Base-by-base conservation (phyloP, 208 protist genomes). In the Leishmania amazonensis region DNA sequence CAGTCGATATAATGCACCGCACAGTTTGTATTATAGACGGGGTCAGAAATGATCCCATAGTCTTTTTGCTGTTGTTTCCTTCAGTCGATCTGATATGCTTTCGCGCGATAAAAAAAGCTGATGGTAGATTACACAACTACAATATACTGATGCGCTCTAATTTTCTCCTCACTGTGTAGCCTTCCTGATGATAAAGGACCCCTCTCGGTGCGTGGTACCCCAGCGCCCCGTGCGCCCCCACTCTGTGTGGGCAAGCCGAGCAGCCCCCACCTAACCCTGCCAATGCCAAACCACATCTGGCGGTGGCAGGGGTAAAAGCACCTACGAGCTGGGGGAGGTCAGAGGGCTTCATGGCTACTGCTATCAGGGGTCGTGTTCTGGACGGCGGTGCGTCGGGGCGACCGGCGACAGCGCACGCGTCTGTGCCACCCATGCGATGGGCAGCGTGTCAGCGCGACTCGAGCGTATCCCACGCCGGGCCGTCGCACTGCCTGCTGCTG, bases 1-100 rank as follows among this genome's bases (percentile, higher is more conserved):
- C 71, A 83, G 75, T 74, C 74, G 47, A 45, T 78, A 28, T 85
- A 76, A 74, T 38, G 6, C 13, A 19, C 21, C 17, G 49, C 45
- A 28, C 72, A 42, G n/a, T 31, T 76, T 62, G n/a, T 62, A 62
- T 76, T 45, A 9, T 62, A 62, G 51, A 45, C 24, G 31, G 47
- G 0, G 51, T 58, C 31, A 28, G 17, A 76, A 24, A 8, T 62
- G 13, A 62, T 62, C 7, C n/a, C 40, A 73, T 51, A 49, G 40
- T 31, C 7, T 51, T 51, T 73, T 15, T 13, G 51, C 45, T 47
- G 17, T 5, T 49, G 67, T 47, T n/a, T 72, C 40, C 64, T 38
- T 72, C 38, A 72, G 67, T 73, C 68, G 13, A 73, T 73, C 6
- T 31, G 17, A 17, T 73, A 24, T 17, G 24, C 0, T 31, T 73